Evolutionary conservation across 768 basidiomycete species (phyloP).

Genomic region (Lactifluus echinatus): DNA sequence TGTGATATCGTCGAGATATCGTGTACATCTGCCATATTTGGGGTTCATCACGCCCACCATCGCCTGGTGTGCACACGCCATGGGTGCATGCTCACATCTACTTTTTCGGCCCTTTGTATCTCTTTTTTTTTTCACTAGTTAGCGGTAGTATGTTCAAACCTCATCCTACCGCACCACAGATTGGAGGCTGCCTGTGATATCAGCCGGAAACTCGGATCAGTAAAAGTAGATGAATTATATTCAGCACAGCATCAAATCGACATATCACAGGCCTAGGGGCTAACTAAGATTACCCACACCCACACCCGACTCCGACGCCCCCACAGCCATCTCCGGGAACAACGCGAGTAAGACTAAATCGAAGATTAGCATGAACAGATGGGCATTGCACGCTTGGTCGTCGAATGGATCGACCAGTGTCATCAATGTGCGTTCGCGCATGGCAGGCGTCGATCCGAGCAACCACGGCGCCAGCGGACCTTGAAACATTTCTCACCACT

Average conservation of each 20-base stretch:
- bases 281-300: too few species aligned
- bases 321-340: constrained; percentile 68
- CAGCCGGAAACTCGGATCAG: neutral
- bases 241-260: too few species aligned
- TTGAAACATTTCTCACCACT: neutral
- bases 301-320: constrained; percentile 3
- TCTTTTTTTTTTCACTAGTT: neutral
- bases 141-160: neutral
- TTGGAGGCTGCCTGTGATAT: neutral
- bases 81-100: constrained; percentile 5
- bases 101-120: too few species aligned
- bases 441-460: constrained; percentile 44
- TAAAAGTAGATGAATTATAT: too few species aligned
- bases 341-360: constrained; percentile 62
- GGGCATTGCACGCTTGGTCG: constrained; percentile 64
- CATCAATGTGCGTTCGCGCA: constrained; percentile 35
- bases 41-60: too few species aligned
- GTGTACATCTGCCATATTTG: neutral
- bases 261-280: too few species aligned
- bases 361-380: constrained; percentile 63
- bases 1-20: neutral
- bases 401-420: constrained; percentile 53
- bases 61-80: constrained; percentile 8
- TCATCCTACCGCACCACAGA: neutral
- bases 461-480: constrained; percentile 41